Base-by-base conservation (phyloP, 805 yeast species). In the Isabelozyma pseudorhagii region DNA sequence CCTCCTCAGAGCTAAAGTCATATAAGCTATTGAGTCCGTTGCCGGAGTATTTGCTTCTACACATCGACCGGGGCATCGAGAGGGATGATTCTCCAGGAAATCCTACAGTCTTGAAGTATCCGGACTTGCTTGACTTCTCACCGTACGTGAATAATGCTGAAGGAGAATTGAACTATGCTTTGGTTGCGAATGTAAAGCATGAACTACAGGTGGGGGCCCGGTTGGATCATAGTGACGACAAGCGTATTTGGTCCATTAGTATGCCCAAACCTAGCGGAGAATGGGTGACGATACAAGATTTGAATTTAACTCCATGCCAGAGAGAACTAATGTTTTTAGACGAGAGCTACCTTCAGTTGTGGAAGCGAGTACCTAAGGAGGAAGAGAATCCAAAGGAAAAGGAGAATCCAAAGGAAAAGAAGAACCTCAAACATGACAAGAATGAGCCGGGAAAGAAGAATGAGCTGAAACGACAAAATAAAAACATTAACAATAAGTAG, bases 331-430 rank as follows among this genome's bases (percentile, higher is more conserved):
- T 89, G 48, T 84, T 86, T 58, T 62, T 87, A 29, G 74, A 77
- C 39, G 88, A 85, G 56, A 77, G 81, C 34, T 82, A 79, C 63
- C 66, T 89, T 25, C 93, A 87, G 63, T 68, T 88, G 9, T 87
- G 94, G 92, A 77, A 79, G 53, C 65, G 62, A 38, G 31, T 47
- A 21, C 15, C 50, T 34, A 11, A 45, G 36, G 6, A 21, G 25
- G 6, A 21, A 21, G 25, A 21, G 25, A 6, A 21, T 4, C 25
- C 5, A 6, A 3, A 21, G 25, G 25, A 21, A 21, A 21, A 21
- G 25, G 5, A 21, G 25, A 21, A 5, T 5, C 25, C 5, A 3
- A 21, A 21, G 6, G 25, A 21, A 6, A 6, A 21, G 6, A 21
- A 21, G 25, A 21, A 21, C 25, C 6, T 15, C 17, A 15, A 15